These are phyloP conservation scores for Xylaria sp. DNA, from an alignment of 2,329 filamentous ascomycete genomes.

Conservation along the genomic window DNA sequence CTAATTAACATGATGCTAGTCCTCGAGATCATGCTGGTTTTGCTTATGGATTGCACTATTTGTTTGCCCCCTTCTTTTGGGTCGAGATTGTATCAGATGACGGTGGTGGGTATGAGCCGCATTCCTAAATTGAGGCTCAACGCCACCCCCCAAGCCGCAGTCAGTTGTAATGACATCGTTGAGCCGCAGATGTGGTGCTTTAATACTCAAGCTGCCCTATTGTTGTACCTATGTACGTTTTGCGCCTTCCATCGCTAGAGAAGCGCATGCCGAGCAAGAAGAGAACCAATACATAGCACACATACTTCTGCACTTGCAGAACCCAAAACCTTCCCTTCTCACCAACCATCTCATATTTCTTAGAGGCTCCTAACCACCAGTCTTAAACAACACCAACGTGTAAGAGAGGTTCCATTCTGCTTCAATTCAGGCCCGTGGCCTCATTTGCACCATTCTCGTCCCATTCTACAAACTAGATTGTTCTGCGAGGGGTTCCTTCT, in stretches of 20 bases:
- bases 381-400: background rate
- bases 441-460: background rate
- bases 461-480: background rate
- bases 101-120: background rate
- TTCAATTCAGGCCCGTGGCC: background rate
- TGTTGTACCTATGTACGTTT: slow-evolving; percentile 30
- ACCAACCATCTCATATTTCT: background rate
- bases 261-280: background rate
- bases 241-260: background rate
- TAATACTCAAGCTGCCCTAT: background rate
- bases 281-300: background rate
- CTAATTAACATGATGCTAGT: background rate
- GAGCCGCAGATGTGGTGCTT: background rate
- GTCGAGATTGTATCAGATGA: background rate
- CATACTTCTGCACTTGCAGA: background rate
- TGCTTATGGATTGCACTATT: background rate
- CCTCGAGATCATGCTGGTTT: background rate
- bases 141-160: background rate
- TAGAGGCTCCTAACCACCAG: background rate
- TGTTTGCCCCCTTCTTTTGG: background rate
- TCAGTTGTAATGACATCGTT: slow-evolving; percentile 22
- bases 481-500: background rate
- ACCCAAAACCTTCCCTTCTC: background rate
- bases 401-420: background rate
- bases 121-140: background rate